phyloP scores from a whole-genome alignment of 257 asterid genomes.

The Ophiorrhiza pumila region DNA sequence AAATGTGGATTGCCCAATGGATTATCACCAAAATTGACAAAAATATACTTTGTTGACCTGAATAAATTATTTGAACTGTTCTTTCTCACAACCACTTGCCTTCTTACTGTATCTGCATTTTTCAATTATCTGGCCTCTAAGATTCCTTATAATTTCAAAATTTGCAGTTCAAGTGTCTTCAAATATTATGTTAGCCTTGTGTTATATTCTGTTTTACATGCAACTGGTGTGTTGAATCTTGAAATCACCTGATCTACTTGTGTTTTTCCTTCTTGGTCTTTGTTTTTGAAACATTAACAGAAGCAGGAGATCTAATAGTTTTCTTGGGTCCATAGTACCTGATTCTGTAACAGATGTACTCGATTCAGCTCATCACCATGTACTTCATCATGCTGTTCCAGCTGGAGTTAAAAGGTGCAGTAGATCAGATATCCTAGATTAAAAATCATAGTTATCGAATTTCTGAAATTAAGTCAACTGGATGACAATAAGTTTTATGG shows the following conservation, averaged over 20 bases:
- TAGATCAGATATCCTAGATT: slow-evolving; percentile 4
- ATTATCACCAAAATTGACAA: background rate
- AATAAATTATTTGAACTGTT: background rate
- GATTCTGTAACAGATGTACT: slow-evolving; percentile 66
- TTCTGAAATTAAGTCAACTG: background rate
- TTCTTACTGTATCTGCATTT: background rate
- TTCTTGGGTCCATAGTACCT: slow-evolving; percentile 79
- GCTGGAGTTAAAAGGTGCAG: slow-evolving; percentile 77
- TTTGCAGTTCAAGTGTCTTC: background rate
- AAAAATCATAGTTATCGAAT: background rate
- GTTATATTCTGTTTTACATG: background rate
- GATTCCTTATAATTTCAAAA: background rate
- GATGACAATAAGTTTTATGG: background rate
- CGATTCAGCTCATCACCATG: slow-evolving; percentile 80
- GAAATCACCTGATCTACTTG: background rate
- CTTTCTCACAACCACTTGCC: background rate
- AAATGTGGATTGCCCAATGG: no score
- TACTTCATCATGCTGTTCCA: slow-evolving; percentile 74
- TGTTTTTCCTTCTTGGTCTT: background rate
- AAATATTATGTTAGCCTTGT: background rate
- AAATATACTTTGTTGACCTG: background rate
- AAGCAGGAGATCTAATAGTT: slow-evolving; percentile 57
- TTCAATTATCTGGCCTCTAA: background rate
- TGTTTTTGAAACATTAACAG: slow-evolving; percentile 26
- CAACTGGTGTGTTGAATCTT: background rate